phyloP scores from a whole-genome alignment of 2,329 filamentous ascomycete species.

The Fusarium xylarioides region DNA sequence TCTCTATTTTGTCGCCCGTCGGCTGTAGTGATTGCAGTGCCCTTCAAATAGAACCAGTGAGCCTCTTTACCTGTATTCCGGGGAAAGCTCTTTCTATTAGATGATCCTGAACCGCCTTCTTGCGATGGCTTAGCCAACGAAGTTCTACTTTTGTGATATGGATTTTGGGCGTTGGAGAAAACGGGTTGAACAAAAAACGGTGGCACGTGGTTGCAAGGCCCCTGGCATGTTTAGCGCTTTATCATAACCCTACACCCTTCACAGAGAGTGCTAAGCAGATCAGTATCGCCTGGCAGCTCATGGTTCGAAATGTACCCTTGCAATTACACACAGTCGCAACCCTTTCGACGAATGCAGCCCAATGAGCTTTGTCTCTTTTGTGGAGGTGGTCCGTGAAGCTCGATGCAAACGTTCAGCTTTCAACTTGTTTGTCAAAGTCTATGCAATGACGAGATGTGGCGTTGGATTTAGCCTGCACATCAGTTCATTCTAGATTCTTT shows the following conservation, averaged over 20 bases:
- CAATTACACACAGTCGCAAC: not conserved
- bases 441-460: not conserved
- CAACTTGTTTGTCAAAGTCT: not conserved
- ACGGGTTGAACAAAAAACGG: not conserved
- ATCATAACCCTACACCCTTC: not conserved
- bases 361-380: not conserved
- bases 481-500: not conserved
- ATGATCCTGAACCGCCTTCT: not conserved
- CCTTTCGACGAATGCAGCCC: not conserved
- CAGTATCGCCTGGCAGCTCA: not conserved
- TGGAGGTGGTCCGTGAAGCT: not conserved
- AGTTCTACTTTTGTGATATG: not conserved
- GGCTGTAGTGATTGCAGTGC: not conserved
- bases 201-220: not conserved
- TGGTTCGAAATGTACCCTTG: not conserved
- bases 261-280: not conserved
- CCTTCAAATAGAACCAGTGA: not conserved
- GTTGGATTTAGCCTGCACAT: not conserved
- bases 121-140: not conserved
- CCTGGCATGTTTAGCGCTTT: not conserved
- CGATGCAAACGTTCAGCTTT: not conserved
- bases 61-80: not conserved
- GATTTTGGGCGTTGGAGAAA: not conserved
- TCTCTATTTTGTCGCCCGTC: not conserved
- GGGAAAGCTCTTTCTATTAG: not conserved